Conservation (phyloP, 352 stramenopile genomes). For the Globisporangium irregulare region DNA sequence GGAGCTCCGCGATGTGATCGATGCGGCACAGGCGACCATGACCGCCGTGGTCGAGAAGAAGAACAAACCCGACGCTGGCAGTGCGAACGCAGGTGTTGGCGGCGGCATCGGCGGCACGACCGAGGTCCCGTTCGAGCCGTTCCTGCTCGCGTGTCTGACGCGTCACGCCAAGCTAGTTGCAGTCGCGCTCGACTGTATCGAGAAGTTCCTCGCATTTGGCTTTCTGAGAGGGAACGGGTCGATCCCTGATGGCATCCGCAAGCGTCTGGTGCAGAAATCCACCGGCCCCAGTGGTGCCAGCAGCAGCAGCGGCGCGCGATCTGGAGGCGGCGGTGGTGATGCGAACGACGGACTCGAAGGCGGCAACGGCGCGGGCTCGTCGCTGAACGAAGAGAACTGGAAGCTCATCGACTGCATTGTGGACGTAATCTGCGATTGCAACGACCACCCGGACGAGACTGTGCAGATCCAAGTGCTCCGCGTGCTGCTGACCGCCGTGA, state of each 20-base stretch:
- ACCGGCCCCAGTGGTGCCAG: constrained; percentile 14
- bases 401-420: constrained; percentile 88
- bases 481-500: constrained; percentile 89
- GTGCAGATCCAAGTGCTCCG: constrained; percentile 94
- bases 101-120: constrained; percentile 27
- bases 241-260: constrained; percentile 61
- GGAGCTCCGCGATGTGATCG: constrained; percentile 69
- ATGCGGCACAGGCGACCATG: constrained; percentile 47
- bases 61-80: constrained; percentile 15
- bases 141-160: constrained; percentile 69
- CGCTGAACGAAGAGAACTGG: constrained; percentile 51
- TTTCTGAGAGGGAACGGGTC: constrained; percentile 66
- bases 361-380: constrained; percentile 13
- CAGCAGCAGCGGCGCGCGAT: constrained; percentile 12
- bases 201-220: constrained; percentile 89
- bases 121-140: constrained; percentile 73
- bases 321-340: constrained; percentile 11
- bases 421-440: constrained; percentile 87
- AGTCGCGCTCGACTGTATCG: constrained; percentile 84
- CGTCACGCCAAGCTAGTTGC: constrained; percentile 75
- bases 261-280: constrained; percentile 61
- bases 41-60: constrained; percentile 33
- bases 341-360: constrained; percentile 19
- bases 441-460: constrained; percentile 87
- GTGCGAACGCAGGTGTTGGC: constrained; percentile 1